Evolutionary conservation across 2,329 filamentous ascomycete species (phyloP).

Genomic region (Penicillium sp.): DNA sequence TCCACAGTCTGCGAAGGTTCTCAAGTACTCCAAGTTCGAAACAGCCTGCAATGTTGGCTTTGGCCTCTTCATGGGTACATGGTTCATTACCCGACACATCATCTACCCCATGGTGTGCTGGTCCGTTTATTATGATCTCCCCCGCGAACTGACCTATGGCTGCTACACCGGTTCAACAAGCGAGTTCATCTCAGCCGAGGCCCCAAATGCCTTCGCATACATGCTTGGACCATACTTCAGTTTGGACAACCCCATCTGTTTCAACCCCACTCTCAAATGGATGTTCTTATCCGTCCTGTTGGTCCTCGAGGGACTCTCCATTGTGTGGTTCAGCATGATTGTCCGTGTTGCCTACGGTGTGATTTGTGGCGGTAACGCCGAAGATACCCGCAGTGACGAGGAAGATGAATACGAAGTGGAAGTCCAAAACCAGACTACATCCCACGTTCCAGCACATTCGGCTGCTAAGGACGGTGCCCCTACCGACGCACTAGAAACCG

Average conservation of each 20-base stretch:
- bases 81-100: conserved; percentile 80
- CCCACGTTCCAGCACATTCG: conserved; percentile 29
- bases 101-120: conserved; percentile 77
- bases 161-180: conserved; percentile 63
- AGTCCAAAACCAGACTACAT: conserved; percentile 1
- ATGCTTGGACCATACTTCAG: conserved; percentile 72
- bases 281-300: conserved; percentile 75
- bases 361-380: conserved; percentile 68
- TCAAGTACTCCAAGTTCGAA: conserved; percentile 82
- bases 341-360: conserved; percentile 78
- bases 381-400: conserved; percentile 81
- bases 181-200: conserved; percentile 35
- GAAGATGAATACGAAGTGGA: conserved; percentile 59
- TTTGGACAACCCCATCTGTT: conserved; percentile 73
- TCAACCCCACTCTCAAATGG: conserved; percentile 70
- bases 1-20: conserved; percentile 75
- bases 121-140: conserved; percentile 69
- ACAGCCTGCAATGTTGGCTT: conserved; percentile 78
- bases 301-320: conserved; percentile 72
- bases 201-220: conserved; percentile 53
- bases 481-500: conserved; percentile 22
- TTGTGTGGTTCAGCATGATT: conserved; percentile 90
- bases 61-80: conserved; percentile 78
- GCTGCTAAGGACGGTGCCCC: conserved; percentile 25
- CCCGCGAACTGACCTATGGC: conserved; percentile 61